Conservation (phyloP, 2,329 filamentous ascomycete genomes). For the Helicocarpus griseus region DNA sequence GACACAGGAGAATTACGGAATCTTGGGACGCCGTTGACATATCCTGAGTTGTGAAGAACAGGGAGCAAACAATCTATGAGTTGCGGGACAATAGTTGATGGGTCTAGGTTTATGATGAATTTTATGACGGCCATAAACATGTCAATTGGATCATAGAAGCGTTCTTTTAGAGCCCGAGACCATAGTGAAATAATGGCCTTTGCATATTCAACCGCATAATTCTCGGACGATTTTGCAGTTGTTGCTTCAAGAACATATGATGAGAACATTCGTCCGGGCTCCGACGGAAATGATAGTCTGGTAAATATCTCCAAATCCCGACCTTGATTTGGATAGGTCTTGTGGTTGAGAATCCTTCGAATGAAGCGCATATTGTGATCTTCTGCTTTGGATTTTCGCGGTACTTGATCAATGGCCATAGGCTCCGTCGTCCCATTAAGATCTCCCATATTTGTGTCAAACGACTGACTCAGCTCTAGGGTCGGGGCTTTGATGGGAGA, state of each 20-base stretch:
- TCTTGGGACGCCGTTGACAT: conserved; percentile 47
- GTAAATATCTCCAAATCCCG: conserved; percentile 47
- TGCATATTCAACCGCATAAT: conserved; percentile 41
- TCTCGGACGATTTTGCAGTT: conserved; percentile 32
- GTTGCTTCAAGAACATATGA: conserved; percentile 46
- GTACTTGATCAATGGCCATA: conserved; percentile 17
- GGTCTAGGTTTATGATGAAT: conserved; percentile 32
- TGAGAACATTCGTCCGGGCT: conserved; percentile 39
- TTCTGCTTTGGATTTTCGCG: conserved; percentile 15
- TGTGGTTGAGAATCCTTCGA: conserved; percentile 47
- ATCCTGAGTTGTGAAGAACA: conserved; percentile 36
- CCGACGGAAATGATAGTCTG: conserved; percentile 44
- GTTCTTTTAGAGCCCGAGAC: conserved; percentile 47
- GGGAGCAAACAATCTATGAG: conserved; percentile 30
- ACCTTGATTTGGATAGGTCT: conserved; percentile 37
- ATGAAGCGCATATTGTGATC: conserved; percentile 33
- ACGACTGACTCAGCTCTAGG: conserved; percentile 30
- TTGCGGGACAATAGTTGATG: conserved; percentile 25
- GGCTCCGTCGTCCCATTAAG: conserved; percentile 18
- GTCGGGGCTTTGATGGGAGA: conserved; percentile 40
- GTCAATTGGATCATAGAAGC: conserved; percentile 36
- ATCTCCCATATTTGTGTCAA: conserved; percentile 16
- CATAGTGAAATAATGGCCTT: conserved; percentile 44
- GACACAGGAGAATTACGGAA: conserved; percentile 37
- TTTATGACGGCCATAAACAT: conserved; percentile 33